Evolutionary conservation across 2,329 filamentous ascomycete genomes (phyloP).

Genomic region (Lachnellula subtilissima): DNA sequence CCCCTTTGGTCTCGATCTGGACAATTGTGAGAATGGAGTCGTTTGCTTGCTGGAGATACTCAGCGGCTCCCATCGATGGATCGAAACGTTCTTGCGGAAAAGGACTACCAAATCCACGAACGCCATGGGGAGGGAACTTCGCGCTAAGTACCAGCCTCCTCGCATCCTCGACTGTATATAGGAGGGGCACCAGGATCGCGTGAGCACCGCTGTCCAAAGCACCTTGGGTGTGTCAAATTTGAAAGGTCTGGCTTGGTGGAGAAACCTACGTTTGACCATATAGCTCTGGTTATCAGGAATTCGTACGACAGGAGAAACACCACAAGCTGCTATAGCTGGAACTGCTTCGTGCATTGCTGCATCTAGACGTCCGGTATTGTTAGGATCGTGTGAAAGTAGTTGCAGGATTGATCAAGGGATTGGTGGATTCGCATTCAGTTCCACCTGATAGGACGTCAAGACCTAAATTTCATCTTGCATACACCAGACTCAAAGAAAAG

Average conservation of each 20-base stretch:
- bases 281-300: slow-evolving; percentile 52
- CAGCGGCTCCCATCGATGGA: slow-evolving; percentile 44
- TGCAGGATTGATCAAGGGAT: neutral
- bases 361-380: slow-evolving; percentile 33
- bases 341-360: slow-evolving; percentile 55
- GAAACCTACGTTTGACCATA: slow-evolving; percentile 50
- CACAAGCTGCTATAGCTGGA: slow-evolving; percentile 50
- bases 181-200: neutral
- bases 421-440: too few relatives aligned
- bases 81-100: slow-evolving; percentile 48
- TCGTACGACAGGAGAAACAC: slow-evolving; percentile 51
- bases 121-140: slow-evolving; percentile 53
- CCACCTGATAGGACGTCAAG: too few relatives aligned
- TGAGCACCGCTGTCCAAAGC: slow-evolving; percentile 55
- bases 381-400: neutral
- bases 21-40: slow-evolving; percentile 57
- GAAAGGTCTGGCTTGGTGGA: slow-evolving; percentile 5
- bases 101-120: slow-evolving; percentile 52
- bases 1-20: slow-evolving; percentile 63
- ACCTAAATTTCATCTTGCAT: too few relatives aligned
- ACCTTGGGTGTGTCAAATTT: slow-evolving; percentile 34
- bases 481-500: too few relatives aligned
- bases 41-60: slow-evolving; percentile 54
- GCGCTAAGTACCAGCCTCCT: slow-evolving; percentile 45
- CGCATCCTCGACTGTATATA: slow-evolving; percentile 43